Evolutionary conservation across 1,139 yeast genomes (phyloP).

Genomic region (Yamadazyma dushanensis): DNA sequence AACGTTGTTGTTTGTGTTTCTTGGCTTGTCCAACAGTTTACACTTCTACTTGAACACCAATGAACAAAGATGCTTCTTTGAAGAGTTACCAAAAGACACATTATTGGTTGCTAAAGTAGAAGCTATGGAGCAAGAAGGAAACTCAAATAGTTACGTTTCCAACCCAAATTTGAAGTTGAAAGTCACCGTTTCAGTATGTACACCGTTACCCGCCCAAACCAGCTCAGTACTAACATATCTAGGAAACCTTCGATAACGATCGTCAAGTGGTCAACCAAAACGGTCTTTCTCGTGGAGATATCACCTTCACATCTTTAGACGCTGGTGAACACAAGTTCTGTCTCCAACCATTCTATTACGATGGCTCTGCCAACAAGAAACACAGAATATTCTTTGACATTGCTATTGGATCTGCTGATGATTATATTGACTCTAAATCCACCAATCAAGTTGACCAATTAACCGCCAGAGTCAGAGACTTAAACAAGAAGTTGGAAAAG

Average conservation of each 20-base stretch:
- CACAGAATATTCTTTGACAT: slow-evolving; percentile 49
- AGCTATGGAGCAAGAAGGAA: slow-evolving; percentile 38
- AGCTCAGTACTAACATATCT: slow-evolving; percentile 4
- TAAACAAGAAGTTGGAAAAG: slow-evolving; percentile 43
- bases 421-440: slow-evolving; percentile 49
- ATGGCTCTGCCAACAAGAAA: slow-evolving; percentile 29
- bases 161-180: slow-evolving; percentile 35
- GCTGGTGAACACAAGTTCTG: slow-evolving; percentile 52
- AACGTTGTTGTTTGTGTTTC: slow-evolving; percentile 15
- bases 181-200: slow-evolving; percentile 35
- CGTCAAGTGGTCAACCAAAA: slow-evolving; percentile 44
- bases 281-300: slow-evolving; percentile 40
- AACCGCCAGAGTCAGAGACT: slow-evolving; percentile 37
- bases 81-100: slow-evolving; percentile 43
- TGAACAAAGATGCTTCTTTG: slow-evolving; percentile 47
- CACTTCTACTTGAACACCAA: slow-evolving; percentile 49
- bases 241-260: slow-evolving; percentile 49
- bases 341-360: slow-evolving; percentile 43
- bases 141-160: slow-evolving; percentile 28
- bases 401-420: slow-evolving; percentile 49
- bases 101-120: slow-evolving; percentile 48
- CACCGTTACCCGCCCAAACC: too few relatives aligned
- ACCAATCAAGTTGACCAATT: slow-evolving; percentile 45
- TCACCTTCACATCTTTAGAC: slow-evolving; percentile 44
- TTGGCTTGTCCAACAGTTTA: slow-evolving; percentile 30